Conservation (phyloP, 164 flowering plant genomes). For the Chloranthus sessilifolius region DNA sequence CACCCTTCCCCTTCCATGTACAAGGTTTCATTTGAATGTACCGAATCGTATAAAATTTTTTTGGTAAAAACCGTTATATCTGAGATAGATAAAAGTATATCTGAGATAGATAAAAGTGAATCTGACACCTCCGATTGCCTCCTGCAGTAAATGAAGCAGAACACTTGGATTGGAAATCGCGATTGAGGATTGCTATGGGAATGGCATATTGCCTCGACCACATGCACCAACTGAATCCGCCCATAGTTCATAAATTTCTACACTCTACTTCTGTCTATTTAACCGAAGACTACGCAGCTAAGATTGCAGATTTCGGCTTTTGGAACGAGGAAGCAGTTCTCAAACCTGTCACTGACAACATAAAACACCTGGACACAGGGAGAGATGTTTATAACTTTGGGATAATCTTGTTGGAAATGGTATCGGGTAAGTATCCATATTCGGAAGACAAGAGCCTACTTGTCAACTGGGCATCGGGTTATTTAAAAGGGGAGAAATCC, state of each 20-base stretch:
- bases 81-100: too few relatives aligned
- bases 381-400: slow-evolving; percentile 62
- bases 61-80: too few relatives aligned
- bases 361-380: slow-evolving; percentile 25
- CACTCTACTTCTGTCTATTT: slow-evolving; percentile 52
- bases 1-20: too few relatives aligned
- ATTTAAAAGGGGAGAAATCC: slow-evolving; percentile 23
- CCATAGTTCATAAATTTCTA: slow-evolving; percentile 41
- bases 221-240: slow-evolving; percentile 66
- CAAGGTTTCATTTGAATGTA: too few relatives aligned
- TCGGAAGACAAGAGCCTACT: slow-evolving; percentile 24
- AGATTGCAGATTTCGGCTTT: slow-evolving; percentile 55
- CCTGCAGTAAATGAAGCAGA: slow-evolving; percentile 83
- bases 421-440: slow-evolving; percentile 53
- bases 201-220: slow-evolving; percentile 72
- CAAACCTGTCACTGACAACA: slow-evolving; percentile 26
- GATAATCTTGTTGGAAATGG: slow-evolving; percentile 48
- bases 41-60: too few relatives aligned
- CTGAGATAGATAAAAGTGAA: too few relatives aligned
- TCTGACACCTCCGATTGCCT: slow-evolving; percentile 2
- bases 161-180: slow-evolving; percentile 62
- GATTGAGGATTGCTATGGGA: slow-evolving; percentile 72
- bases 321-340: slow-evolving; percentile 33
- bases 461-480: slow-evolving; percentile 44
- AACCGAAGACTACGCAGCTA: slow-evolving; percentile 83